Conservation (phyloP, 192 early-diverging fungal genomes). For the Geranomyces variabilis region DNA sequence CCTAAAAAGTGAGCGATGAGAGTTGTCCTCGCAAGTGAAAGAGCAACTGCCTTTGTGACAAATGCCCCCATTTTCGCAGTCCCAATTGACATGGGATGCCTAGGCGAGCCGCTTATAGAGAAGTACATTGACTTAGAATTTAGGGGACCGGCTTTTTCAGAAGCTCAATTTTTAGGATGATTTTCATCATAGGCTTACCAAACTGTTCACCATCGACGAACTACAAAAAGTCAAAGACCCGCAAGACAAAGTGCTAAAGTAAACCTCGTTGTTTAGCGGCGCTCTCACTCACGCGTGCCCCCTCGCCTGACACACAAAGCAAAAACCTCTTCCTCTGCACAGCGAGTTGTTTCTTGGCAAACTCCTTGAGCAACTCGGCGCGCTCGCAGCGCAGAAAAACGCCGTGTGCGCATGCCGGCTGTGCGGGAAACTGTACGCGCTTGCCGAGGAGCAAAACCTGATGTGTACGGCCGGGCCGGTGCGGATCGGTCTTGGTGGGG, state of each 20-base stretch:
- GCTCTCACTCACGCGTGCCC: too few species aligned
- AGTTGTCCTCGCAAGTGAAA: too few species aligned
- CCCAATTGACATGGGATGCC: conserved; percentile 55
- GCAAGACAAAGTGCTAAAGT: conserved; percentile 47
- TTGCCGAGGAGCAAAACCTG: conserved; percentile 13
- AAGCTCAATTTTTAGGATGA: background rate
- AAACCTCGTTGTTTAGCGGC: conserved; percentile 16
- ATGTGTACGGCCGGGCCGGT: conserved; percentile 11
- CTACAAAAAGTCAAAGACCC: conserved; percentile 42
- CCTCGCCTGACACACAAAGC: too few species aligned
- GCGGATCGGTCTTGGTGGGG: conserved; percentile 28
- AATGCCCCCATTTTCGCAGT: conserved; percentile 16
- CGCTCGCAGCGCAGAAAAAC: background rate
- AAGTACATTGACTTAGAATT: conserved; percentile 28
- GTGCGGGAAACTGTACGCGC: conserved; percentile 34
- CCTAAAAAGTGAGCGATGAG: conserved; percentile 48
- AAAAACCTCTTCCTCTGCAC: background rate
- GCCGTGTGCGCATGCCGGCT: conserved; percentile 12
- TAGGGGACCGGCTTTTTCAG: background rate
- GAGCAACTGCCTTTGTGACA: background rate
- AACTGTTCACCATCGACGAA: conserved; percentile 41
- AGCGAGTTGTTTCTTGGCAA: conserved; percentile 45
- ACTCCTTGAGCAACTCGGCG: conserved; percentile 26
- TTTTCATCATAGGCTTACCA: conserved; percentile 32
- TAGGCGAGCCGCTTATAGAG: conserved; percentile 34